Conservation (phyloP, 306 rosid species). For the Vachellia pachyceras region DNA sequence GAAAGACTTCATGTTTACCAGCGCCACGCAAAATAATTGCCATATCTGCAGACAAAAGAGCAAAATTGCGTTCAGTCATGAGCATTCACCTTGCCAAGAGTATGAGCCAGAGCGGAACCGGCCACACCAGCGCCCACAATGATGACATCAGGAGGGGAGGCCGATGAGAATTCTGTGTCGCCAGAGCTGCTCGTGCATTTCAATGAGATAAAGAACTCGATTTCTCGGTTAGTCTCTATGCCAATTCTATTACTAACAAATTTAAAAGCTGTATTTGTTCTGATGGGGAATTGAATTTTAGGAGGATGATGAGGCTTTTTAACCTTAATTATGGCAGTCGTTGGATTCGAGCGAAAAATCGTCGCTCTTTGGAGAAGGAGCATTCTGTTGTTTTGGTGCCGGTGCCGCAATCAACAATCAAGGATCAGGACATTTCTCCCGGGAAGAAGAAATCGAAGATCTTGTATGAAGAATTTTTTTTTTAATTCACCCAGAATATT, state of each 20-base stretch:
- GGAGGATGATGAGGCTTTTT: neutral
- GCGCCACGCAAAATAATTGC: neutral
- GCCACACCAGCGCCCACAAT: constrained; percentile 52
- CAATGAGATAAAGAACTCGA: neutral
- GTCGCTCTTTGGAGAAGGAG: neutral
- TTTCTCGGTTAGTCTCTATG: neutral
- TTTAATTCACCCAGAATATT: too few relatives aligned
- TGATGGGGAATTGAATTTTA: neutral
- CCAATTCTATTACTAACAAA: neutral
- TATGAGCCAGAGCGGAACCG: constrained; percentile 58
- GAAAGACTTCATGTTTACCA: neutral
- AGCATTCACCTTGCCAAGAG: constrained; percentile 55
- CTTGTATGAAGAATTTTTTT: neutral
- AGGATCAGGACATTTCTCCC: neutral
- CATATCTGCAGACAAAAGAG: neutral
- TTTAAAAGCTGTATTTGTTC: neutral
- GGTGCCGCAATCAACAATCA: neutral
- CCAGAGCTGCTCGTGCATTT: neutral
- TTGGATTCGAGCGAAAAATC: neutral
- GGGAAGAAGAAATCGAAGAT: neutral
- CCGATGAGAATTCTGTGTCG: neutral
- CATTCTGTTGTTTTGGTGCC: neutral
- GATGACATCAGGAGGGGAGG: constrained; percentile 1
- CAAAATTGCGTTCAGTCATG: neutral
- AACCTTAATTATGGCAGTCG: neutral